phyloP scores from a whole-genome alignment of 2,329 filamentous ascomycete species.

The Akanthomyces muscarius region DNA sequence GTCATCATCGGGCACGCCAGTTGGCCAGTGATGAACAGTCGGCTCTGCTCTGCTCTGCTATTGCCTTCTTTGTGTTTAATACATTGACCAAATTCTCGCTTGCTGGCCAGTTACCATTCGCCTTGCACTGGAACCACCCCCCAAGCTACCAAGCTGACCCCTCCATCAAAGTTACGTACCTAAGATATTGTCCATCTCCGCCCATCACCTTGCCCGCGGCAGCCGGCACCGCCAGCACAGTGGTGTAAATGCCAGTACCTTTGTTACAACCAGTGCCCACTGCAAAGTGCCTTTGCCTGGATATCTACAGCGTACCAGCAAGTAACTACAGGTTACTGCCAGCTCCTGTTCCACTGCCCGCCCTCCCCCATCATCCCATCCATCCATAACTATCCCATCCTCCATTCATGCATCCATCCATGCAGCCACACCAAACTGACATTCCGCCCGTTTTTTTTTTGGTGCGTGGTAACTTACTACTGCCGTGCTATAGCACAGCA shows the following conservation, averaged over 20 bases:
- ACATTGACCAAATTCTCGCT: background rate
- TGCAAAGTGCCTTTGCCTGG: background rate
- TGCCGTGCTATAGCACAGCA: background rate
- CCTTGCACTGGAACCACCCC: background rate
- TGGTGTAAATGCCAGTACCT: background rate
- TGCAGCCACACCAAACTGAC: background rate
- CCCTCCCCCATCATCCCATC: background rate
- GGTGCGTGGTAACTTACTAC: background rate
- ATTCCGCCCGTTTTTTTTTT: slow-evolving; percentile 1
- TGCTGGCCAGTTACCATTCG: background rate
- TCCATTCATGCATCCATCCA: background rate
- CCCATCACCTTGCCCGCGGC: background rate
- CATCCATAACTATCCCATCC: background rate
- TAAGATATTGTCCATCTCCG: background rate
- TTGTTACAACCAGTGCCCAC: background rate
- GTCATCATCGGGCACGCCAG: too few species aligned
- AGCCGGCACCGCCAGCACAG: background rate
- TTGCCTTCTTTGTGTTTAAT: too few species aligned
- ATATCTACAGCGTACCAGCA: too few species aligned
- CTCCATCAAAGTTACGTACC: background rate
- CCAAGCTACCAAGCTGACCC: too few species aligned
- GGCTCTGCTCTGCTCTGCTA: rapidly evolving
- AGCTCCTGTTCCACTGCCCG: background rate
- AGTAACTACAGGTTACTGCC: too few species aligned
- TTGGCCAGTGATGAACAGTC: too few species aligned